Evolutionary conservation across 1,139 yeast genomes (phyloP).

Genomic region (Taphrina deformans): DNA sequence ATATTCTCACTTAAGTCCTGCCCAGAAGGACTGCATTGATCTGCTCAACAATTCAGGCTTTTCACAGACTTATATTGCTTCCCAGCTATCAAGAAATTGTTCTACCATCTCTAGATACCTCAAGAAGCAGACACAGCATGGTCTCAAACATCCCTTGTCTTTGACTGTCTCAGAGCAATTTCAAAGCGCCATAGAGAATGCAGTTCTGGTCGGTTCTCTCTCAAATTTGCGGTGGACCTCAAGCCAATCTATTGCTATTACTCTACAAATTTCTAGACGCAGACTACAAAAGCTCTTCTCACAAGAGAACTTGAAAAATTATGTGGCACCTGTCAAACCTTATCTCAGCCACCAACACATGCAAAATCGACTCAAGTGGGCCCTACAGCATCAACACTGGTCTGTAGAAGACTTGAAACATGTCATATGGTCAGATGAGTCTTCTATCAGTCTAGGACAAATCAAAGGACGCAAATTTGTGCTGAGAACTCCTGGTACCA

Average conservation of each 20-base stretch:
- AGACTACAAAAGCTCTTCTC: neutral
- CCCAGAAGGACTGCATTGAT: too few species aligned
- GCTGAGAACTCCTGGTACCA: neutral
- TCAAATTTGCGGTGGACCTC: neutral
- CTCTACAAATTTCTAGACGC: neutral
- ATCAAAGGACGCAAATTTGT: constrained; percentile 1
- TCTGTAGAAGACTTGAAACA: neutral
- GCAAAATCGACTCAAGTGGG: neutral
- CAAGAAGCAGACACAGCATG: neutral
- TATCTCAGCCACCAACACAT: neutral
- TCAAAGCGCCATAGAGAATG: too few species aligned
- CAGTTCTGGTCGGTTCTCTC: neutral
- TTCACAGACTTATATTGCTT: neutral
- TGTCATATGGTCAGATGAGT: constrained; percentile 5
- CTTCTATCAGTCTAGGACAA: neutral
- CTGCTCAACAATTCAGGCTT: too few species aligned
- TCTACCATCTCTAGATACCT: neutral
- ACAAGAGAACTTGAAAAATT: neutral
- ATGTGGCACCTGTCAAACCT: neutral
- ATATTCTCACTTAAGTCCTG: too few species aligned
- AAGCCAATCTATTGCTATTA: neutral
- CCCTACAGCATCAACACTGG: too few species aligned
- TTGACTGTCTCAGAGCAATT: neutral
- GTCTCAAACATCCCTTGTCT: neutral
- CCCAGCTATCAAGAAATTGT: neutral